A percentile compares a stretch with the other conserved stretches of the same genome.
These are phyloP conservation scores for Triticum urartu DNA, from an alignment of 176 grass and related monocot species.

Conservation along the genomic window DNA sequence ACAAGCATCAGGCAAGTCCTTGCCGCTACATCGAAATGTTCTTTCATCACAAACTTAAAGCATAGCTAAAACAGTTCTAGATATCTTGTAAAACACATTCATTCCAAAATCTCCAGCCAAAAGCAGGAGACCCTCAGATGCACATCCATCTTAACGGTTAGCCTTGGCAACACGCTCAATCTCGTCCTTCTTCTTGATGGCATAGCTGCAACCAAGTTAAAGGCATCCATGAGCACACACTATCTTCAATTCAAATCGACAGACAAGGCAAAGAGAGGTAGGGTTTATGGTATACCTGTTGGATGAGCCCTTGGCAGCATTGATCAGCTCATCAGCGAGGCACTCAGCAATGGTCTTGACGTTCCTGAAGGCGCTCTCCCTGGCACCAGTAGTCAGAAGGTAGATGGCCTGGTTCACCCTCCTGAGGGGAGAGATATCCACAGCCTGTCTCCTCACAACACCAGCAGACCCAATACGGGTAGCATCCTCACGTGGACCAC, in stretches of 20 bases:
- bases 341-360: constrained; percentile 78
- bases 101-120: neutral
- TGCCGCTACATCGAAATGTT: neutral
- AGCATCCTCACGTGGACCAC: constrained; percentile 64
- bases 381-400: constrained; percentile 64
- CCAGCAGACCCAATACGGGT: constrained; percentile 74
- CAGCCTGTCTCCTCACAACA: constrained; percentile 64
- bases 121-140: neutral
- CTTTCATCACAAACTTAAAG: neutral
- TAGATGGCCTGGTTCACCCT: constrained; percentile 71
- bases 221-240: neutral
- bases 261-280: no score
- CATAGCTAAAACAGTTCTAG: neutral
- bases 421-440: constrained; percentile 76
- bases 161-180: constrained; percentile 84
- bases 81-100: neutral
- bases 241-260: neutral
- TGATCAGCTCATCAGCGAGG: constrained; percentile 72
- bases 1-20: neutral
- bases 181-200: constrained; percentile 72
- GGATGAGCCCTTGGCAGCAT: constrained; percentile 68
- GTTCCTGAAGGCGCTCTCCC: constrained; percentile 71
- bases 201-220: constrained; percentile 39
- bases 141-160: constrained; percentile 54
- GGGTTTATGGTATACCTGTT: constrained; percentile 36